phyloP scores from a whole-genome alignment of 75 land plant species.

The Pseudotsuga menziesii region DNA sequence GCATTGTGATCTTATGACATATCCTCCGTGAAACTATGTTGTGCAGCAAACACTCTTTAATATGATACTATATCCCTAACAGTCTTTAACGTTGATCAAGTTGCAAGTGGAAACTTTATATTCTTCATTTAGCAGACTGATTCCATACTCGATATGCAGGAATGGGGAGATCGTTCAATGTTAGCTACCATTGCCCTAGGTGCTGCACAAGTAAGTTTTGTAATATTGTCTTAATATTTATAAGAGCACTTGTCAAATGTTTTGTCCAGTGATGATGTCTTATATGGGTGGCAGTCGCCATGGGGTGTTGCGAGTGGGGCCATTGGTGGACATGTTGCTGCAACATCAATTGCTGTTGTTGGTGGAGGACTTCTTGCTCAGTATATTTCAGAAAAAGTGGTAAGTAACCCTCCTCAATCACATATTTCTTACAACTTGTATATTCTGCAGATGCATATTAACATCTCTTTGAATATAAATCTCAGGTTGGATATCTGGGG shows the following conservation, averaged over 20 bases:
- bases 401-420: slow-evolving; percentile 11
- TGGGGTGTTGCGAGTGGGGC: slow-evolving; percentile 98
- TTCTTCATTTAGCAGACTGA: background rate
- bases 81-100: background rate
- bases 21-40: background rate
- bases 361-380: slow-evolving; percentile 96
- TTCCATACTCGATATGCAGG: slow-evolving; percentile 35
- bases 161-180: slow-evolving; percentile 99
- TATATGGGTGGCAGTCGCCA: slow-evolving; percentile 67
- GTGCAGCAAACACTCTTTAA: background rate
- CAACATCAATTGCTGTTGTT: slow-evolving; percentile 82
- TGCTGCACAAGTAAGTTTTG: slow-evolving; percentile 83
- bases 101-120: background rate
- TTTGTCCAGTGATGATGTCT: background rate
- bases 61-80: background rate
- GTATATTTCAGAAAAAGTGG: slow-evolving; percentile 97
- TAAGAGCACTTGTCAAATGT: background rate
- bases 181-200: slow-evolving; percentile 97
- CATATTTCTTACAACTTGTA: background rate
- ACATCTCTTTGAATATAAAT: background rate
- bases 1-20: background rate
- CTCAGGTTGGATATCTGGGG: slow-evolving; percentile 82
- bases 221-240: background rate
- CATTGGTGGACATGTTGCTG: slow-evolving; percentile 85
- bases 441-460: background rate